Evolutionary conservation across 306 rosid species (phyloP).

Genomic region (Vigna hirtella): DNA sequence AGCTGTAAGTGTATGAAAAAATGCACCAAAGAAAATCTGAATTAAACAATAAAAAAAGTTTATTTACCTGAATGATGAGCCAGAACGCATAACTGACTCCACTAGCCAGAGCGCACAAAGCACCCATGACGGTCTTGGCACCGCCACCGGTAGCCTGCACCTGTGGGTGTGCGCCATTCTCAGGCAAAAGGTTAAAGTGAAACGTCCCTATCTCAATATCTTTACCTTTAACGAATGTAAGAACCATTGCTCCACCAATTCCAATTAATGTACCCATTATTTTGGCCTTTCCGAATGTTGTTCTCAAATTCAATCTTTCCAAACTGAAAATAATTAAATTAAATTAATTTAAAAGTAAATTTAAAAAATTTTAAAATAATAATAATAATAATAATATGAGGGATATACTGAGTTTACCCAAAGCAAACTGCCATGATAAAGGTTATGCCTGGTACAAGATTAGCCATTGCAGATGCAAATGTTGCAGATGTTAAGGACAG

Average conservation of each 20-base stretch:
- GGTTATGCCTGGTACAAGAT: slow-evolving; percentile 72
- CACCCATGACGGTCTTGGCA: slow-evolving; percentile 14
- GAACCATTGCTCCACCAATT: slow-evolving; percentile 63
- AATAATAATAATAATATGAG: background rate
- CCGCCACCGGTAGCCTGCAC: background rate
- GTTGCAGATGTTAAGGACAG: slow-evolving; percentile 71
- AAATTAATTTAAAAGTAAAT: too few species aligned
- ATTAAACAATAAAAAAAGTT: background rate
- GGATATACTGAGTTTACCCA: slow-evolving; percentile 34
- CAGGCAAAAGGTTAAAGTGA: slow-evolving; percentile 42
- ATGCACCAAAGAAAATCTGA: background rate
- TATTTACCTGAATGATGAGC: slow-evolving; percentile 62
- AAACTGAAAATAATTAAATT: slow-evolving; percentile 11
- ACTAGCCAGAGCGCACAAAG: slow-evolving; percentile 37
- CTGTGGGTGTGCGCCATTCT: background rate
- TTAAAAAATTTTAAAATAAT: background rate
- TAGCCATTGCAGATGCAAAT: slow-evolving; percentile 65
- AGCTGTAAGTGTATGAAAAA: background rate
- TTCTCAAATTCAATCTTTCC: slow-evolving; percentile 52
- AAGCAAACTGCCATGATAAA: slow-evolving; percentile 64
- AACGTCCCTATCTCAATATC: slow-evolving; percentile 38
- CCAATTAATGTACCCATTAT: slow-evolving; percentile 52
- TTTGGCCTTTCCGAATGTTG: slow-evolving; percentile 55
- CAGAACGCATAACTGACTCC: slow-evolving; percentile 47
- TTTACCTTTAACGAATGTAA: slow-evolving; percentile 60